Evolutionary conservation across 495 filamentous ascomycete genomes (phyloP), one percentile per base, ranked within the genome.

Genomic region (Chaetomium fimeti): DNA sequence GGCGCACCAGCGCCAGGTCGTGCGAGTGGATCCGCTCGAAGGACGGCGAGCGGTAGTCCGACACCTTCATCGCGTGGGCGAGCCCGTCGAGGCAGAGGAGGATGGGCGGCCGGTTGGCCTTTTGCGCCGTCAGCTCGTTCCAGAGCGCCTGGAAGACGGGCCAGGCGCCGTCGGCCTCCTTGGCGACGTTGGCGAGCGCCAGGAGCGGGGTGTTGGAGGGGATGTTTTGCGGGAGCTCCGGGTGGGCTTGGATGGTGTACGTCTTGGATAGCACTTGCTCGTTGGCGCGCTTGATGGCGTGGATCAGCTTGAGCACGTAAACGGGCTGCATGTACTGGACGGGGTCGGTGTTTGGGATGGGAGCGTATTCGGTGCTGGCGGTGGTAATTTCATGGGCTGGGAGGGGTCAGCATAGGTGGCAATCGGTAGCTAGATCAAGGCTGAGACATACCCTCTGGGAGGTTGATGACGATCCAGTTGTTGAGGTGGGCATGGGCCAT

Each of bases 401-500:
- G 52, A 61, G 13, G 13, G 16, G 53, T 74, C 40, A 70, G 40
- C 7, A 24, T 45, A 40, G 29, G 11, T 13, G 24, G 51, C 4
- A 27, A 24, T 24, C 24, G 3, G 18, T 24, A 1, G 24, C 15
- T 2, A 32, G 1, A n/a, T 1, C n/a, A 16, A 2, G 22, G 0
- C 12, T 2, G 8, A 18, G 22, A 15, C 55, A 36, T 58, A 95
- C 93, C 89, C 73, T 98, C 92, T n/a, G 94, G 93, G 57, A 97
- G 83, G 66, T 90, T 87, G 58, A 98, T 81, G 13, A 98, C 93
- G 38, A 96, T 82, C 92, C 92, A 97, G 20, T 88, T 82, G 73
- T 89, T 92, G 68, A 91, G 71, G 68, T 92, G 88, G 1, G 87
- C 94, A 79, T 91, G 88, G 11, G 90, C 80, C 83, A 92, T 87